Conservation (phyloP, 257 asterid species). For the Nicotiana otophora region DNA sequence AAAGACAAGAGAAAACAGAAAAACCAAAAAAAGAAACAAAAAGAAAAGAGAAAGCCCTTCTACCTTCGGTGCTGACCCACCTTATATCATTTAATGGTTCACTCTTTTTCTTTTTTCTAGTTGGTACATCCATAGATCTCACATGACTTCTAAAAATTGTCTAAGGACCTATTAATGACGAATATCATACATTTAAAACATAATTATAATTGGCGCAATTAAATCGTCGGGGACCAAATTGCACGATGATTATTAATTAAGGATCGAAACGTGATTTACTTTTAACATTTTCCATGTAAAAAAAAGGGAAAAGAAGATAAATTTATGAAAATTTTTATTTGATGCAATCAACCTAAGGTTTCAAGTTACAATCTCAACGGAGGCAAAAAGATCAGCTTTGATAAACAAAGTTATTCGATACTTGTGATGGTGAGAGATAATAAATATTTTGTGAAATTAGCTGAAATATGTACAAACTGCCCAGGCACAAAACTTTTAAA, state of each 20-base stretch:
- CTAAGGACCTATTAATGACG: not conserved
- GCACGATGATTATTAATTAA: not conserved
- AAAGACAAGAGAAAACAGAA: not conserved
- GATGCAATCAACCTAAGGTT: too few species aligned
- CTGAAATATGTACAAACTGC: too few species aligned
- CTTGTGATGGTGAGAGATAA: too few species aligned
- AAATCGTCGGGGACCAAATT: not conserved
- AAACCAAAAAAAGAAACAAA: not conserved
- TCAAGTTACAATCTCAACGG: too few species aligned
- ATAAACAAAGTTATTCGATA: too few species aligned
- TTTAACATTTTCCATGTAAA: not conserved
- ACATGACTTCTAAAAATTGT: not conserved
- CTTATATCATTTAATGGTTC: slow-evolving; percentile 2
- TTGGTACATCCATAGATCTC: slow-evolving; percentile 5
- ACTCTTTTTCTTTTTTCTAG: not conserved
- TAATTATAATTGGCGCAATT: not conserved
- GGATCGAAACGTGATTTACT: not conserved
- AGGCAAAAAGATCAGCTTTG: too few species aligned
- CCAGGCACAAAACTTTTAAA: too few species aligned
- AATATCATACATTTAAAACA: not conserved
- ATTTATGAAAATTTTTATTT: too few species aligned
- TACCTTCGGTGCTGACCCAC: not conserved
- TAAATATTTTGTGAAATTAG: too few species aligned
- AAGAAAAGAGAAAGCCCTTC: not conserved
- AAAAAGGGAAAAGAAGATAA: too few species aligned